phyloP scores from a whole-genome alignment of 1,139 yeast species.

The Kodamaea alishanica region DNA sequence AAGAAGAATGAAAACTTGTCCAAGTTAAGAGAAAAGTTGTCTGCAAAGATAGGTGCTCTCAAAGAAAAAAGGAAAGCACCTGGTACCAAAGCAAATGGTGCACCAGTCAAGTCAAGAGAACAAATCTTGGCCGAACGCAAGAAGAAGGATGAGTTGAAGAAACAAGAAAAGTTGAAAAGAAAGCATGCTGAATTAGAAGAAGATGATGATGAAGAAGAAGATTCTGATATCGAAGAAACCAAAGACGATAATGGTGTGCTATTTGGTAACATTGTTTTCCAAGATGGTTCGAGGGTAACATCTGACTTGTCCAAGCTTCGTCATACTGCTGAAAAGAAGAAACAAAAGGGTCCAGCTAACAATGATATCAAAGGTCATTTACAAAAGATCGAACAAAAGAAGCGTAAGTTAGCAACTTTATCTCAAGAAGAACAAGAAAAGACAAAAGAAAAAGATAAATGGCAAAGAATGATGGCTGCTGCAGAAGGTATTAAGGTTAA shows the following conservation, averaged over 20 bases:
- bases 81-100: conserved; percentile 75
- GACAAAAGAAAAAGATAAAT: conserved; percentile 67
- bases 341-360: conserved; percentile 79
- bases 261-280: conserved; percentile 79
- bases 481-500: conserved; percentile 87
- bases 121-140: conserved; percentile 63
- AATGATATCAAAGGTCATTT: conserved; percentile 84
- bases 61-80: conserved; percentile 88
- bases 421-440: conserved; percentile 62
- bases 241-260: conserved; percentile 40
- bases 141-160: conserved; percentile 40
- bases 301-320: conserved; percentile 67
- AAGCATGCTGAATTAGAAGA: conserved; percentile 31
- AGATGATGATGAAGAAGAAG: conserved; percentile 31
- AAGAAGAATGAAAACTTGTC: conserved; percentile 55
- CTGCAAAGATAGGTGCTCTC: conserved; percentile 64
- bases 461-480: conserved; percentile 81
- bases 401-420: conserved; percentile 55
- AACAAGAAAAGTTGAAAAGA: conserved; percentile 29
- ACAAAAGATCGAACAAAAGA: conserved; percentile 68
- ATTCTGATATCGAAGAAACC: conserved; percentile 34
- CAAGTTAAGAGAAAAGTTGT: conserved; percentile 66
- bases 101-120: conserved; percentile 77
- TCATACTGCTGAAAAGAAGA: conserved; percentile 44
- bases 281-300: conserved; percentile 79